Evolutionary conservation across 768 basidiomycete species (phyloP), one percentile per base, ranked within the genome.

Genomic region (Leccinum pellstonianum): DNA sequence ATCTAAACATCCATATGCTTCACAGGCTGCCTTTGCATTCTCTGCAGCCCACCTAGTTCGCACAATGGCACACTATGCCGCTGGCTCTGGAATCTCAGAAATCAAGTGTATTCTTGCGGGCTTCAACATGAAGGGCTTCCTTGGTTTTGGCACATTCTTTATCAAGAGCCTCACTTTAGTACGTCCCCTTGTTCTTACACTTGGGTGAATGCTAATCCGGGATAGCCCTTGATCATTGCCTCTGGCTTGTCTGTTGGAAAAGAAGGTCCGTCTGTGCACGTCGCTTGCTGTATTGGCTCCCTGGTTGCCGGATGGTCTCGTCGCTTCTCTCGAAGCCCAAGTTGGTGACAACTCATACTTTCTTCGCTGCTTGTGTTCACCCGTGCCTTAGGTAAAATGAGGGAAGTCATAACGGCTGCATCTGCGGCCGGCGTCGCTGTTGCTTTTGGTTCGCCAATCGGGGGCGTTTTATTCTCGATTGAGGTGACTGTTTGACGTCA

Each of bases 351-450:
- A 19, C 17, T 17, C 59, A 23, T 54, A 47, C 19, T 57, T 52
- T 29, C 27, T 27, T 53, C 29, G 53, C 62, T 38, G 17, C 54
- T 63, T 55, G 53, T 52, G 9, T 62, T 75, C 46, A 72, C 50
- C 25, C 21, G 19, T 61, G 46, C 17, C 19, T 33, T 60, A 89
- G 86, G 84, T 58, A 91, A 90, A 75, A 89, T 85, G 83, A 82
- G 95, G 55, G 96, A 99, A 70, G 88, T 98, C 47, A 77, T 98
- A 27, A 95, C 93, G 1, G 96, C 97, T 7, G 91, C 95, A 1
- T 97, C 94, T 71, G 97, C 97, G 8, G 96, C 97, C 4, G 97
- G 97, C 7, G 97, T 99, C 0, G 97, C 96, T 1, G 97, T 98
- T 25, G 97, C 97, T 21, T 99, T 99, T 70, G 97, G 96, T 61